phyloP scores from a whole-genome alignment of 257 asterid species.

The Solanum lycopersicoides region DNA sequence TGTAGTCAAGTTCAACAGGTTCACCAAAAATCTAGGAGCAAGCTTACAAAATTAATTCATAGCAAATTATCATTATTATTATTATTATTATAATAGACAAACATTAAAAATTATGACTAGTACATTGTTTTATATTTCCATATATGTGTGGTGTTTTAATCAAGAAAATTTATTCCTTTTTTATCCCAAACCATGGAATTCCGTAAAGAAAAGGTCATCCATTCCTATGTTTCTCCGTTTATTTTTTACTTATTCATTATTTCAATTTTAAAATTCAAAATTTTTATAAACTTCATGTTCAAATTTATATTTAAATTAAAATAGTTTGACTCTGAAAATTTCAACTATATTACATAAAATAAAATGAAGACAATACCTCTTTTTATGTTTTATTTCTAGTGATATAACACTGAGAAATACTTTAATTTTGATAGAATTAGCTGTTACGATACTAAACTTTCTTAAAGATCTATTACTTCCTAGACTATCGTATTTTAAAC shows the following conservation, averaged over 20 bases:
- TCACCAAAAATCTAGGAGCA: neutral
- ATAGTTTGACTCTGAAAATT: too few species aligned
- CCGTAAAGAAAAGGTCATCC: neutral
- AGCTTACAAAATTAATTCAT: neutral
- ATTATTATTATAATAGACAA: neutral
- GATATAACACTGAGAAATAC: too few species aligned
- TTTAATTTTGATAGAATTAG: too few species aligned
- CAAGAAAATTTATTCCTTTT: slow-evolving; percentile 5
- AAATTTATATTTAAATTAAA: too few species aligned
- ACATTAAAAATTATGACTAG: neutral
- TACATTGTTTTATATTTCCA: neutral
- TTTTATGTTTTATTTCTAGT: too few species aligned
- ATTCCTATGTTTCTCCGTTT: neutral
- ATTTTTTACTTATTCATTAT: neutral
- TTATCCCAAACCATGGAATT: slow-evolving; percentile 8
- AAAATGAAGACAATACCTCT: too few species aligned
- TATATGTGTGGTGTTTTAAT: neutral
- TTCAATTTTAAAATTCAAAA: too few species aligned
- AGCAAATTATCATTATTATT: neutral
- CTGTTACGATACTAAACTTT: too few species aligned
- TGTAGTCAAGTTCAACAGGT: neutral
- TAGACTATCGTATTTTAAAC: too few species aligned
- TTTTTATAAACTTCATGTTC: neutral
- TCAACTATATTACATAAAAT: too few species aligned
- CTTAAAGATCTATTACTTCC: too few species aligned